Percentiles rank a stretch among this genome's conserved stretches.
Evolutionary conservation across 208 protist species (phyloP).

Genomic region (Acanthamoeba sp.): DNA sequence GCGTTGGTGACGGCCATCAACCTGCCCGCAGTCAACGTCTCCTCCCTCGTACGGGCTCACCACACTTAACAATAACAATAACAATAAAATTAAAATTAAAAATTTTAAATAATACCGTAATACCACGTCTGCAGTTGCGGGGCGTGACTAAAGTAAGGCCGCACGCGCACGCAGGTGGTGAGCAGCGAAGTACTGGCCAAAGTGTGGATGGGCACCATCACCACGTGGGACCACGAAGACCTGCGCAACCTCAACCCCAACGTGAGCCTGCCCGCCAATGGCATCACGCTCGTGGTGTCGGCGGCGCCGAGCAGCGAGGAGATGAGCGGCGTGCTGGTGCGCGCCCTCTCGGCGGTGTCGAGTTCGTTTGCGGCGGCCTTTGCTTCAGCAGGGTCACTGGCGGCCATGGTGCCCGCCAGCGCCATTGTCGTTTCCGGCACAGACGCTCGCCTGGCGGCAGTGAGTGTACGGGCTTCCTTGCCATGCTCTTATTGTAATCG

Average conservation of each 20-base stretch:
- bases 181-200: not conserved
- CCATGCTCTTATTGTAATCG: no score
- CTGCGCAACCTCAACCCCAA: conserved; percentile 3
- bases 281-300: not conserved
- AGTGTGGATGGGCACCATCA: conserved; percentile 33
- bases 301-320: not conserved
- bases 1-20: not conserved
- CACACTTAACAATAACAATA: no score
- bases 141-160: no score
- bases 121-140: no score
- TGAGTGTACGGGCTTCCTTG: not conserved
- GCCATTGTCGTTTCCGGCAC: not conserved
- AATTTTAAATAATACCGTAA: no score
- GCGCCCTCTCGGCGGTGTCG: not conserved
- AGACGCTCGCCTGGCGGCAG: not conserved
- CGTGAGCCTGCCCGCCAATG: not conserved
- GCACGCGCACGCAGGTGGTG: not conserved
- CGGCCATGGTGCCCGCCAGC: not conserved
- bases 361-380: not conserved
- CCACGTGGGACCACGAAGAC: conserved; percentile 28
- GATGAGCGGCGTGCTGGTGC: conserved; percentile 6
- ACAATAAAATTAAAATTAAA: no score
- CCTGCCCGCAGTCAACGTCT: not conserved
- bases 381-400: not conserved
- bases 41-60: not conserved